Percentiles rank a stretch among this genome's conserved stretches.
These are phyloP conservation scores for Boletus subparvulus DNA, from an alignment of 768 basidiomycete species.

Conservation along the genomic window DNA sequence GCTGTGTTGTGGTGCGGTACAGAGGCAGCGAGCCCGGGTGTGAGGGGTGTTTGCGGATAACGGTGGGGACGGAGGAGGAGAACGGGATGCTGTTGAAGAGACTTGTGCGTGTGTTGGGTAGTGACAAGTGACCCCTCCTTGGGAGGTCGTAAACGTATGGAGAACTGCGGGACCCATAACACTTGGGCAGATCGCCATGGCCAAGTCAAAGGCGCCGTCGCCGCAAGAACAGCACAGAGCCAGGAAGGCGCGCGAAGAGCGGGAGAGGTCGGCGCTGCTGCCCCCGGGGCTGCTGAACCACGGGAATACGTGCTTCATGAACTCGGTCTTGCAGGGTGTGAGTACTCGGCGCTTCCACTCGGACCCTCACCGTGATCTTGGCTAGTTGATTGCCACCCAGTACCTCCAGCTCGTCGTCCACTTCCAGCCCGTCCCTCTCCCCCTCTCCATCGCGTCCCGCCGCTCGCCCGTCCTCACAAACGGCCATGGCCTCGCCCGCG, in stretches of 20 bases:
- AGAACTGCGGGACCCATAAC: too few species aligned
- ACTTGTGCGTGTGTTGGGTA: conserved; percentile 50
- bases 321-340: conserved; percentile 88
- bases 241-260: conserved; percentile 59
- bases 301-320: conserved; percentile 95
- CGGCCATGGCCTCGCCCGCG: conserved; percentile 53
- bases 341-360: conserved; percentile 30
- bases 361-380: neutral
- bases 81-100: conserved; percentile 58
- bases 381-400: conserved; percentile 65
- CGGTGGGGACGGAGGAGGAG: conserved; percentile 83
- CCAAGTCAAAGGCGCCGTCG: conserved; percentile 53
- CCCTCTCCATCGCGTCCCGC: conserved; percentile 41
- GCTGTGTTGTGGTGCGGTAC: conserved; percentile 88
- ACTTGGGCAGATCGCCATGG: conserved; percentile 31
- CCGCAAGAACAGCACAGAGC: conserved; percentile 65
- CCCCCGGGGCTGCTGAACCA: conserved; percentile 79
- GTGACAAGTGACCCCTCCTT: conserved; percentile 19
- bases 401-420: conserved; percentile 57
- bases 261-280: conserved; percentile 55
- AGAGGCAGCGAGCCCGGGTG: conserved; percentile 87
- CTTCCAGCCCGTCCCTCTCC: conserved; percentile 49
- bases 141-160: neutral
- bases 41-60: conserved; percentile 82
- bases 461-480: conserved; percentile 69